Conservation (phyloP, 2,329 filamentous ascomycete species). For the Capronia coronata region DNA sequence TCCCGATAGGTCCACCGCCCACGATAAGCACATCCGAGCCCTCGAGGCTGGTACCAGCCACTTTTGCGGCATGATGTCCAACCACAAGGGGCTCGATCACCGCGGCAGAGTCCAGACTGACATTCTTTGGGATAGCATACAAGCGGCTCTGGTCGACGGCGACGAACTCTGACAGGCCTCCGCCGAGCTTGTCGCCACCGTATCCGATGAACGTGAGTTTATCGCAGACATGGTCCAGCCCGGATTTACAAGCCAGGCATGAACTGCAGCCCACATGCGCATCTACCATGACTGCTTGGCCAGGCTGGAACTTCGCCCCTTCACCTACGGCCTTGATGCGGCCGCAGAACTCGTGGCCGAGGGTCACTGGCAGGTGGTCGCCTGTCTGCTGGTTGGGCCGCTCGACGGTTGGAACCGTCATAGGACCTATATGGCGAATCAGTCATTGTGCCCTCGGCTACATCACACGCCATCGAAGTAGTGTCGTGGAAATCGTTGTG, state of each 20-base stretch:
- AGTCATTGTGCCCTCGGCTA: not conserved
- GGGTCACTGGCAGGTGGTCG: constrained; percentile 44
- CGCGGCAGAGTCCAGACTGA: constrained; percentile 43
- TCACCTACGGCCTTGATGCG: constrained; percentile 34
- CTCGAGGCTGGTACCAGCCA: constrained; percentile 38
- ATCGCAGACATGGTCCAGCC: constrained; percentile 47
- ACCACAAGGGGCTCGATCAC: constrained; percentile 51
- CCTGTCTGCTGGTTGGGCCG: constrained; percentile 49
- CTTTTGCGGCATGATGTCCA: constrained; percentile 49
- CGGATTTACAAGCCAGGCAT: constrained; percentile 45
- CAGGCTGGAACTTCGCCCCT: constrained; percentile 34
- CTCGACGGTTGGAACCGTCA: constrained; percentile 38
- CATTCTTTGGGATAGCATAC: constrained; percentile 43
- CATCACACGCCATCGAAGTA: too few species aligned
- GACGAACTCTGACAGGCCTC: constrained; percentile 41
- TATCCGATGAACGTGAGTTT: constrained; percentile 43
- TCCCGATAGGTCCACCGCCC: constrained; percentile 50
- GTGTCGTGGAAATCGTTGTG: not conserved
- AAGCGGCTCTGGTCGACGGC: constrained; percentile 42
- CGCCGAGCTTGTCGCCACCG: constrained; percentile 40
- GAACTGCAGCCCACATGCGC: constrained; percentile 49
- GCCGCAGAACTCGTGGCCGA: constrained; percentile 50
- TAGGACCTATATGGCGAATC: constrained; percentile 32
- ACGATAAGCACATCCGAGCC: constrained; percentile 44
- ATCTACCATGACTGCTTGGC: constrained; percentile 45